Conservation (phyloP, 345 rosid species). For the Eucalyptus marginata region DNA sequence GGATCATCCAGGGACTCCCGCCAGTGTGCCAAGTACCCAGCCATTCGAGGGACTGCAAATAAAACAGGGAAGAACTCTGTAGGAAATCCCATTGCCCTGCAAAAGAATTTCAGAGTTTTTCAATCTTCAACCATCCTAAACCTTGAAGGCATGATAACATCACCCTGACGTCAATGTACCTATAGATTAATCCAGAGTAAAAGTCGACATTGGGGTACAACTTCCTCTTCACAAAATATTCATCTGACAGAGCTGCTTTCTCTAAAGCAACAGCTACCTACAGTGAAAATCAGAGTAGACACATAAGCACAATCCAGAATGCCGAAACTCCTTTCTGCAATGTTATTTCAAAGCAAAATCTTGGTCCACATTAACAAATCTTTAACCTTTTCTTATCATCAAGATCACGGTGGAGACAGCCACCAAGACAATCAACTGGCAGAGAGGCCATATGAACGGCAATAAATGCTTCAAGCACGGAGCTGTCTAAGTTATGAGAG, state of each 20-base stretch:
- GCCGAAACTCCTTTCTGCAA: background rate
- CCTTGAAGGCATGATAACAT: background rate
- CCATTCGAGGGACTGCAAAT: constrained; percentile 97
- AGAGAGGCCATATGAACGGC: background rate
- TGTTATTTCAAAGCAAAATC: background rate
- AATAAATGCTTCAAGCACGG: background rate
- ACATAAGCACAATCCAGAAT: background rate
- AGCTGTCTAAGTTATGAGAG: background rate
- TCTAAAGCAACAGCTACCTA: constrained; percentile 96
- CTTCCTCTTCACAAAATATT: constrained; percentile 82
- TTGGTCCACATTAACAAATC: background rate
- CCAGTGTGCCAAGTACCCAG: constrained; percentile 96
- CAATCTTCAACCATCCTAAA: background rate
- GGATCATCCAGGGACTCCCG: constrained; percentile 93
- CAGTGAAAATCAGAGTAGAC: background rate
- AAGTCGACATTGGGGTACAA: constrained; percentile 98
- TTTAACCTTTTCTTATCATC: background rate
- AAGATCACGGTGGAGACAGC: background rate
- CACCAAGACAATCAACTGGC: background rate
- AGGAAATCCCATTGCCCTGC: constrained; percentile 98
- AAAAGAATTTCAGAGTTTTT: background rate
- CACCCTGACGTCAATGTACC: constrained; percentile 21
- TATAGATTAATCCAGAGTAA: constrained; percentile 89
- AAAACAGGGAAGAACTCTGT: constrained; percentile 90
- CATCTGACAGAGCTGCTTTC: constrained; percentile 93